Evolutionary conservation across 768 basidiomycete genomes (phyloP).

Genomic region (Cyathus striatus): DNA sequence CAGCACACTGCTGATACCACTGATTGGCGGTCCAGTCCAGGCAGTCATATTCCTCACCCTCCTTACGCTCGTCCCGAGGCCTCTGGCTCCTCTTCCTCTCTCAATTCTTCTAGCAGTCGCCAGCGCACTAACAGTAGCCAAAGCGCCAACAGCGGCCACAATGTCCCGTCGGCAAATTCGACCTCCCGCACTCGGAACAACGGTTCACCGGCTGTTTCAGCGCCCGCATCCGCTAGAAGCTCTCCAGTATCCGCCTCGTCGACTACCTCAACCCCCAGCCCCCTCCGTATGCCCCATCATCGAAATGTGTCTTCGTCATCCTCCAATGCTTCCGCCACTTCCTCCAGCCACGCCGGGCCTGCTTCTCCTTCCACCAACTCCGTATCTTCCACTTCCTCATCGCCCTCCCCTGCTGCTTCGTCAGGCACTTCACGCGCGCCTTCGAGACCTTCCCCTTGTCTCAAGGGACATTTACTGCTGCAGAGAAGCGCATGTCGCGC

Average conservation of each 20-base stretch:
- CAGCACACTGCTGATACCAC: conserved; percentile 23
- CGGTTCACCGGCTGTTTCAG: conserved; percentile 19
- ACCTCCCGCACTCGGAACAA: conserved; percentile 32
- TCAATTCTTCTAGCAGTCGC: conserved; percentile 63
- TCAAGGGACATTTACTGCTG: conserved; percentile 55
- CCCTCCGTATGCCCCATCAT: conserved; percentile 38
- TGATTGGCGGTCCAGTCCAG: conserved; percentile 44
- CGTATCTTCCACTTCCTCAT: conserved; percentile 25
- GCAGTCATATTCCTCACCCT: conserved; percentile 51
- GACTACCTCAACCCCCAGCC: conserved; percentile 10
- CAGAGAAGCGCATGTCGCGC: conserved; percentile 73
- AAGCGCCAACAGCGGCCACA: conserved; percentile 44
- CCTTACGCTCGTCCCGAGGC: conserved; percentile 80
- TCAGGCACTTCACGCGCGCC: conserved; percentile 30
- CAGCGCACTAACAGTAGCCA: conserved; percentile 71
- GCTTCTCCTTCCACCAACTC: conserved; percentile 22
- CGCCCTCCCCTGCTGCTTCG: conserved; percentile 17
- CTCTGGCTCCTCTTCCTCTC: conserved; percentile 72
- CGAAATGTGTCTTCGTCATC: conserved; percentile 43
- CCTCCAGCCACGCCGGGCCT: conserved; percentile 21
- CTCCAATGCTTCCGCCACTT: conserved; percentile 36
- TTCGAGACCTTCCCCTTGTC: conserved; percentile 60
- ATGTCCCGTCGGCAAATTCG: conserved; percentile 25
- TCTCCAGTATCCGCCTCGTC: conserved; percentile 17
- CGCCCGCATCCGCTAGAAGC: conserved; percentile 19